phyloP scores from a whole-genome alignment of 2,329 filamentous ascomycete genomes.

The Colletotrichum higginsianum region DNA sequence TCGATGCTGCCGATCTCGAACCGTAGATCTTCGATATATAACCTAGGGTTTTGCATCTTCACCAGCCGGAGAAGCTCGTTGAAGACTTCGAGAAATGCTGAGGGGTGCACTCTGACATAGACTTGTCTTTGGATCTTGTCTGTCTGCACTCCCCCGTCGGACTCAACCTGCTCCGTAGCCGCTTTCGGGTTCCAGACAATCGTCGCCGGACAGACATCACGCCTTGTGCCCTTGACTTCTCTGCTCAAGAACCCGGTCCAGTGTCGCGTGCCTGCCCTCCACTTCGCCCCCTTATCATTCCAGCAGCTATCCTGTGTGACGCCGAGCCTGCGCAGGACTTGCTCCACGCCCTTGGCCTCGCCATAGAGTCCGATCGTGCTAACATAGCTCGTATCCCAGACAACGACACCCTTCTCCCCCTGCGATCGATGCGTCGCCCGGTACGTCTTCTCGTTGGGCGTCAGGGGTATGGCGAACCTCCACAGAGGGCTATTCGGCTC shows the following conservation, averaged over 20 bases:
- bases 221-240: constrained; percentile 66
- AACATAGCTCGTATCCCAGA: constrained; percentile 96
- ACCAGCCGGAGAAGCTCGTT: constrained; percentile 70
- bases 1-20: constrained; percentile 76
- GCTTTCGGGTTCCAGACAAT: constrained; percentile 79
- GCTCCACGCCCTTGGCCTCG: constrained; percentile 72
- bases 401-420: constrained; percentile 81
- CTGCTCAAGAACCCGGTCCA: constrained; percentile 67
- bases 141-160: constrained; percentile 42
- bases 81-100: constrained; percentile 81
- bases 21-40: constrained; percentile 78
- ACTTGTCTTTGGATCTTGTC: constrained; percentile 59
- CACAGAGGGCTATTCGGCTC: constrained; percentile 84
- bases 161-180: constrained; percentile 44
- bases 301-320: constrained; percentile 73
- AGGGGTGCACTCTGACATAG: constrained; percentile 85
- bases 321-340: constrained; percentile 77
- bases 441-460: constrained; percentile 91
- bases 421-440: constrained; percentile 87
- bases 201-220: constrained; percentile 79
- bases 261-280: constrained; percentile 70
- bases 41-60: constrained; percentile 72
- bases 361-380: constrained; percentile 87
- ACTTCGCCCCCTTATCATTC: constrained; percentile 76
- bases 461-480: constrained; percentile 89